These are phyloP conservation scores for Firmiana major DNA, from an alignment of 345 rosid species.

Conservation along the genomic window DNA sequence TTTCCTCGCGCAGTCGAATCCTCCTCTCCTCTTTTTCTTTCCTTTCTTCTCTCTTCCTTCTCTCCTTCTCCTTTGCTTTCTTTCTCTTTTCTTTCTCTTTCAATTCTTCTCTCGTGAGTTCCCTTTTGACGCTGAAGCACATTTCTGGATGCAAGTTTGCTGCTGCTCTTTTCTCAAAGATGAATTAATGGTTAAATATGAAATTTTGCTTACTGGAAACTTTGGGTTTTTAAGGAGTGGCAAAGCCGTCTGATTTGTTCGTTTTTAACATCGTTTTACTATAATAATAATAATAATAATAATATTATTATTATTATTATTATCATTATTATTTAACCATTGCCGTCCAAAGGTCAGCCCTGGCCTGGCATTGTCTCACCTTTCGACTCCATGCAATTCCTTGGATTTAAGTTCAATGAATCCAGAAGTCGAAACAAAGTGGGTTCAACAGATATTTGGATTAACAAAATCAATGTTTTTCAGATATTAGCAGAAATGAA, in stretches of 20 bases:
- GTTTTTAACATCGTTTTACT: background rate
- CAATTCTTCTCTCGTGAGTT: slow-evolving; percentile 23
- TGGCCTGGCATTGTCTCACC: background rate
- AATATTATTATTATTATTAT: too few species aligned
- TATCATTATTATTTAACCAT: background rate
- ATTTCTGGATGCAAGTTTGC: slow-evolving; percentile 3
- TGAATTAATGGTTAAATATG: background rate
- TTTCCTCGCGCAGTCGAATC: background rate
- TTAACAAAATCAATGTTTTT: too few species aligned
- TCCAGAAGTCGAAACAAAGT: background rate
- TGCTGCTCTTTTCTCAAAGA: background rate
- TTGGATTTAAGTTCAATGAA: background rate
- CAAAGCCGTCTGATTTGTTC: background rate
- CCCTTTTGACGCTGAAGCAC: slow-evolving; percentile 18
- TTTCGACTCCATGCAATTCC: background rate
- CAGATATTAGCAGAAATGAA: too few species aligned
- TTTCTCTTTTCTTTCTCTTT: slow-evolving; percentile 19
- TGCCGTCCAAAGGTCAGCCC: background rate
- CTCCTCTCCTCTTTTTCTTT: background rate
- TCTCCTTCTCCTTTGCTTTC: slow-evolving; percentile 21
- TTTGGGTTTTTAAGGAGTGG: background rate
- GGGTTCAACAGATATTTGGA: too few species aligned
- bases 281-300: too few species aligned
- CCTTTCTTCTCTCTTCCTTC: background rate
- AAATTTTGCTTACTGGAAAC: background rate